A percentile compares a stretch with the other conserved stretches of the same genome.
phyloP scores from a whole-genome alignment of 2,329 filamentous ascomycete genomes.

The Talaromyces sp. region DNA sequence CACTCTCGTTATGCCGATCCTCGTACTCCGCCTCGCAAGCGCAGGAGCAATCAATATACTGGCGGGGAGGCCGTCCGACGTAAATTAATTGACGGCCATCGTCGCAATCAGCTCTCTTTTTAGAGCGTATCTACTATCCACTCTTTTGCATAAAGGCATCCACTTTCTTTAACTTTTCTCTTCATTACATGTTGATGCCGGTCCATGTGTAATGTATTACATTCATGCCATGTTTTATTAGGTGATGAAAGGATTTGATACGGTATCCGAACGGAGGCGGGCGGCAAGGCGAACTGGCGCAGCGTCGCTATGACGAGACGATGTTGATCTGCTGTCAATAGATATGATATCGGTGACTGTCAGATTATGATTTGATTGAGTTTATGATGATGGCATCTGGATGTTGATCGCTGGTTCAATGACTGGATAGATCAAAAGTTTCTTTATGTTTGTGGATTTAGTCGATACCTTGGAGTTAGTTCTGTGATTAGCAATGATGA shows the following conservation, averaged over 20 bases:
- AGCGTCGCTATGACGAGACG: conserved; percentile 14
- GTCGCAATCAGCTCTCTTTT: conserved; percentile 39
- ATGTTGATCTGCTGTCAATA: conserved; percentile 7
- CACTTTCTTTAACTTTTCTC: background rate
- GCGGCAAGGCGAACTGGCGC: conserved; percentile 13
- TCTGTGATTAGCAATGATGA: conserved; percentile 13
- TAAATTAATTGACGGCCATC: conserved; percentile 46
- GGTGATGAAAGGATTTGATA: conserved; percentile 16
- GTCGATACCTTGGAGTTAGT: conserved; percentile 21
- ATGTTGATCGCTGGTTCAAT: conserved; percentile 17
- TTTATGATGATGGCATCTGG: conserved; percentile 10
- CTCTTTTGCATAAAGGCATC: conserved; percentile 14
- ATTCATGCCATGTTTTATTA: conserved; percentile 21
- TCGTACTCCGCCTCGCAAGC: conserved; percentile 43
- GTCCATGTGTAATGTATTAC: conserved; percentile 12
- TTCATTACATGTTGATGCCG: conserved; percentile 8
- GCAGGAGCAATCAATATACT: conserved; percentile 38
- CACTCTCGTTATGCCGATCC: conserved; percentile 41
- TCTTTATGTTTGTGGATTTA: conserved; percentile 19
- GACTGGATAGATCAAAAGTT: conserved; percentile 21
- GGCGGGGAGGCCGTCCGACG: conserved; percentile 45
- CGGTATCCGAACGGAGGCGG: conserved; percentile 6
- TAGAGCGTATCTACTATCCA: conserved; percentile 23
- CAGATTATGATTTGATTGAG: conserved; percentile 9
- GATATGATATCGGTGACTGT: background rate